A percentile compares a stretch with the other conserved stretches of the same genome.
Conservation (phyloP, 2,329 filamentous ascomycete species). For the Beauveria asiatica region DNA sequence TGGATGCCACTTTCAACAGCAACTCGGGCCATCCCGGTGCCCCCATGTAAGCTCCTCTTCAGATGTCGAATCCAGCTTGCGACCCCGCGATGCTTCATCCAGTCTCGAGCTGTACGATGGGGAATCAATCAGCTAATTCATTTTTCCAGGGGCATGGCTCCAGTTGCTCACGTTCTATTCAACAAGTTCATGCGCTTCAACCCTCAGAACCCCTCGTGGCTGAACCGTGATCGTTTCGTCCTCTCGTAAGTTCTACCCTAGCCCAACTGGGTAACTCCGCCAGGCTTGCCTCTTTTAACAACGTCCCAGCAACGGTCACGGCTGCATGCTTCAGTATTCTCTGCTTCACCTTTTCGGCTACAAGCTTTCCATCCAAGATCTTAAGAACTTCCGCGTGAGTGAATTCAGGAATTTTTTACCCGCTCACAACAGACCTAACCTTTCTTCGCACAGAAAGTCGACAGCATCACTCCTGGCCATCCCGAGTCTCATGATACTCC, state of each 20-base stretch:
- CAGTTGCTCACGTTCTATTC: conserved; percentile 91
- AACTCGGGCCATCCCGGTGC: conserved; percentile 99
- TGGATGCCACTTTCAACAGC: conserved; percentile 91
- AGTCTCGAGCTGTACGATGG: neutral
- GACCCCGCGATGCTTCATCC: neutral
- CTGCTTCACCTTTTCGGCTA: conserved; percentile 96
- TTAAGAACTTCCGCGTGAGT: conserved; percentile 94
- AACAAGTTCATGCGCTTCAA: conserved; percentile 99
- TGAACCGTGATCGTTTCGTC: conserved; percentile 97
- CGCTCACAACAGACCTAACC: neutral
- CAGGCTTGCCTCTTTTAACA: conserved; percentile 7
- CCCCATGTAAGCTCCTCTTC: conserved; percentile 61
- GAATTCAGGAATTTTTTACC: neutral
- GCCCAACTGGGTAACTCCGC: conserved; percentile 3
- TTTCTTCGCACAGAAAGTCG: conserved; percentile 33
- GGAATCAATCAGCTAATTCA: conserved; percentile 23
- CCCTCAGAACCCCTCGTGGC: conserved; percentile 95
- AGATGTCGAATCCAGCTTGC: neutral
- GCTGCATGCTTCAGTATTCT: conserved; percentile 98
- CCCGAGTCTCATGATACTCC: conserved; percentile 95
- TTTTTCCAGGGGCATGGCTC: conserved; percentile 65
- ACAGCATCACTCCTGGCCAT: conserved; percentile 84
- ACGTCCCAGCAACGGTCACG: conserved; percentile 78
- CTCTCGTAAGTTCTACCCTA: conserved; percentile 74
- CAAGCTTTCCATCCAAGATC: conserved; percentile 73